Base-by-base conservation (phyloP, 768 basidiomycete genomes). In the Collybia nuda region DNA sequence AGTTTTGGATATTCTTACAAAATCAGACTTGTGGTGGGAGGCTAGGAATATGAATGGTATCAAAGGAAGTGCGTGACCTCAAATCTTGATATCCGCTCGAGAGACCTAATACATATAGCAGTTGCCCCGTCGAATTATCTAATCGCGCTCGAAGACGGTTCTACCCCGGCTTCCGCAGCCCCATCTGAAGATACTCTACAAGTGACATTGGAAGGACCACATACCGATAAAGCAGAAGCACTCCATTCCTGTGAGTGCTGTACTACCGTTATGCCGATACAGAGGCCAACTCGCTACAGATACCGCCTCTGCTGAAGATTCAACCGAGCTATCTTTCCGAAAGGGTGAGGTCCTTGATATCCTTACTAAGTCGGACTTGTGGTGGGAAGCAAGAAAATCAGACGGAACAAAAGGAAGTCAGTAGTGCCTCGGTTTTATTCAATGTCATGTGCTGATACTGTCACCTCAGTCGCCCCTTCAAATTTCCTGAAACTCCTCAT, bases 301-400 rank as follows among this genome's bases (percentile, higher is more conserved):
- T 69, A 77, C 71, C 18, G 90, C 84, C 4, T 86, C 84, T 2
- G 66, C 81, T 0, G 82, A 86, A 24, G 93, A 97, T 62, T 84
- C 91, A 1, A 87, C 84, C 62, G 93, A 96, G 64, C 78, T 96
- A 11, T 81, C 84, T 21, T 93, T 97, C 66, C 61, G 70, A 41
- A 93, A 93, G 67, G 90, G 90, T 24, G 94, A 96, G 58, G 72
- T 86, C 6, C 73, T 97, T 50, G 84, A 89, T 43, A 82, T 97
- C 26, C 62, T 87, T 35, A 90, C 94, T 67, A 82, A 83, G 41
- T 53, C 61, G 3, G 87, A 86, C 32, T 87, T 90, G 62, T 90
- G 90, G 90, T 93, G 89, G 88, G 84, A 86, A 58, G 87, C 86
- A 19, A 78, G 72, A 55, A 88, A 82, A 60, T 29, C 67, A 6